phyloP scores from a whole-genome alignment of 2,329 filamentous ascomycete genomes.

The Trichoderma sp. region DNA sequence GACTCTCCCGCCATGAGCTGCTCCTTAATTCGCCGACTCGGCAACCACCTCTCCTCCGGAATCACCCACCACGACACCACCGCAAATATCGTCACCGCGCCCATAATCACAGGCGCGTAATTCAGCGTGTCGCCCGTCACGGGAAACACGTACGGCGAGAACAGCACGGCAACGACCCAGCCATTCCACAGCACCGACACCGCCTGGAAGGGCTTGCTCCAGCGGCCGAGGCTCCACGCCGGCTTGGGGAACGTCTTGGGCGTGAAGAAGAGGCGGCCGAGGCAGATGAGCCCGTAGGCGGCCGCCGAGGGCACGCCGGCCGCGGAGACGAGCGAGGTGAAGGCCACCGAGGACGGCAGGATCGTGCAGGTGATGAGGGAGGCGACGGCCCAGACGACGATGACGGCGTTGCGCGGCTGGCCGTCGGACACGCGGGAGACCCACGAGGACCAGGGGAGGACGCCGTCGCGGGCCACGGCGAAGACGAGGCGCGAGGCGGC shows the following conservation, averaged over 20 bases:
- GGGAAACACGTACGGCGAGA: slow-evolving; percentile 50
- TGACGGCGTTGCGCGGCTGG: slow-evolving; percentile 62
- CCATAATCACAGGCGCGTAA: slow-evolving; percentile 57
- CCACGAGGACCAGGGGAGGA: slow-evolving; percentile 61
- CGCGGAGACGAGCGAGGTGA: slow-evolving; percentile 57
- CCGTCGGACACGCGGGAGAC: slow-evolving; percentile 58
- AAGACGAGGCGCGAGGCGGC: slow-evolving; percentile 64
- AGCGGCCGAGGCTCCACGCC: slow-evolving; percentile 49
- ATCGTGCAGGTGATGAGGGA: slow-evolving; percentile 61
- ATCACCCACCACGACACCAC: slow-evolving; percentile 27
- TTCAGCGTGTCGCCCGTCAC: slow-evolving; percentile 49
- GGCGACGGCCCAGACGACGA: slow-evolving; percentile 59
- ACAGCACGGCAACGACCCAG: slow-evolving; percentile 53
- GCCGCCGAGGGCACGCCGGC: slow-evolving; percentile 56
- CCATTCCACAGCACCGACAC: slow-evolving; percentile 53
- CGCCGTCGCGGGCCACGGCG: slow-evolving; percentile 63
- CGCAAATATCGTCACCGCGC: slow-evolving; percentile 48
- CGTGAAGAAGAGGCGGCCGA: slow-evolving; percentile 51
- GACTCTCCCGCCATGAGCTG: slow-evolving; percentile 25
- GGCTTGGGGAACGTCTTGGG: slow-evolving; percentile 52
- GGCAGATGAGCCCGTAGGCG: slow-evolving; percentile 55
- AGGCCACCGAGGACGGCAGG: slow-evolving; percentile 56
- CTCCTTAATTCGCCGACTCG: slow-evolving; percentile 27
- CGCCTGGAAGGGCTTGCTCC: slow-evolving; percentile 51
- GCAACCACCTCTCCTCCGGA: slow-evolving; percentile 25